Evolutionary conservation across 2,329 filamentous ascomycete genomes (phyloP).

Genomic region (Dactylellina parvicollis): DNA sequence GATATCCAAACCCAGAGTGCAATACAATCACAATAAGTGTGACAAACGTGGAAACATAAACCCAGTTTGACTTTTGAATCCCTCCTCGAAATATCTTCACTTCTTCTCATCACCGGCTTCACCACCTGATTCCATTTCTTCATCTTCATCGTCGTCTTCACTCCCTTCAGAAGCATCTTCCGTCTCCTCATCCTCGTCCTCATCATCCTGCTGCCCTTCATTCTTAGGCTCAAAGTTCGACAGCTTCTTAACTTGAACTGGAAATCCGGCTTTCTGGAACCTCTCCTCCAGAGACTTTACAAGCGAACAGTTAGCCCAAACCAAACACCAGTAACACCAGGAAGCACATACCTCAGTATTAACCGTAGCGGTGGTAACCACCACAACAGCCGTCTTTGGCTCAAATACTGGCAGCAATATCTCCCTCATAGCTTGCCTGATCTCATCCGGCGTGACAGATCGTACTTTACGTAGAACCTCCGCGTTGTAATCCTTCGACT

Average conservation of each 20-base stretch:
- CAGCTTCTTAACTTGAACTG: constrained; percentile 76
- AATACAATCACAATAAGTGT: neutral
- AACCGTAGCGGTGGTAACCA: constrained; percentile 85
- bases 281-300: constrained; percentile 76
- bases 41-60: too few species aligned
- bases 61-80: neutral
- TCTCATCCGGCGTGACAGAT: constrained; percentile 77
- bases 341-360: constrained; percentile 78
- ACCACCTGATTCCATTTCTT: constrained; percentile 32
- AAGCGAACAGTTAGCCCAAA: constrained; percentile 51
- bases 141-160: constrained; percentile 32
- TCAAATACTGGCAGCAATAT: constrained; percentile 83
- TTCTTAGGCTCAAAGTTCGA: constrained; percentile 28
- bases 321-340: neutral
- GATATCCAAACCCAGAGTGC: neutral
- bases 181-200: constrained; percentile 41
- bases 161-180: constrained; percentile 27
- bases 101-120: constrained; percentile 21
- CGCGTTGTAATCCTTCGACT: constrained; percentile 80
- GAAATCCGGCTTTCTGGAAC: constrained; percentile 80
- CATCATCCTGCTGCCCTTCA: constrained; percentile 29
- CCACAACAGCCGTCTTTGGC: constrained; percentile 80
- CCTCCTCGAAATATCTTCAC: neutral
- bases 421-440: constrained; percentile 77
- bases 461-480: constrained; percentile 80